phyloP scores from a whole-genome alignment of 129 eudicot genomes.

The Flaveria sonorensis region DNA sequence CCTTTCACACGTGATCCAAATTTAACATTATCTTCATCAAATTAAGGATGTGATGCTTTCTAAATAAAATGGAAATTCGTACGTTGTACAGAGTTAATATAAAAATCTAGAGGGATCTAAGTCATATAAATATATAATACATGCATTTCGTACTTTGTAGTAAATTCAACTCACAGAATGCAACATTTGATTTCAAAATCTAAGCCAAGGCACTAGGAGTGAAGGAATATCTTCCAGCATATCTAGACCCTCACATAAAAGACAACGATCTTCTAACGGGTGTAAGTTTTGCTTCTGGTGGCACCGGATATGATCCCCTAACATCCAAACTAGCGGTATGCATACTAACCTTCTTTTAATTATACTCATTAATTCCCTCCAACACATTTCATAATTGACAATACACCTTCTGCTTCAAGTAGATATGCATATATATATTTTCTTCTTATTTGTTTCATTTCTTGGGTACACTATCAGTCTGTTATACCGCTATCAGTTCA shows the following conservation, averaged over 20 bases:
- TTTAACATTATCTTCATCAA: no score
- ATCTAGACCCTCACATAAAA: slow-evolving; percentile 54
- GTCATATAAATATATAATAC: neutral
- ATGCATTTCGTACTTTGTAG: neutral
- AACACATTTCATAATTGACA: neutral
- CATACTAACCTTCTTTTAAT: neutral
- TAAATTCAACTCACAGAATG: slow-evolving; percentile 15
- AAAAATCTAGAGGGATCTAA: neutral
- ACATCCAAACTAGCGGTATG: slow-evolving; percentile 61
- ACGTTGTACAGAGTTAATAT: neutral
- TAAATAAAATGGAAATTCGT: no score
- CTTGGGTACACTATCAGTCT: slow-evolving; percentile 27
- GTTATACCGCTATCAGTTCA: slow-evolving; percentile 62
- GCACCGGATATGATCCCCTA: slow-evolving; percentile 70
- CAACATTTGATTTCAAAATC: neutral
- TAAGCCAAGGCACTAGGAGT: slow-evolving; percentile 75
- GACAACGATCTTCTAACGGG: slow-evolving; percentile 68
- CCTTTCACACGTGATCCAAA: no score
- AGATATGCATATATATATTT: neutral
- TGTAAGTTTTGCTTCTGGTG: slow-evolving; percentile 86
- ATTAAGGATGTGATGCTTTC: no score
- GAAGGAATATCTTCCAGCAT: slow-evolving; percentile 70
- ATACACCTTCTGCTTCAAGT: neutral
- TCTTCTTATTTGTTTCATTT: slow-evolving; percentile 3
- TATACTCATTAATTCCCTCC: neutral